phyloP scores from a whole-genome alignment of 768 basidiomycete genomes.

The Cyclocybe cylindracea region DNA sequence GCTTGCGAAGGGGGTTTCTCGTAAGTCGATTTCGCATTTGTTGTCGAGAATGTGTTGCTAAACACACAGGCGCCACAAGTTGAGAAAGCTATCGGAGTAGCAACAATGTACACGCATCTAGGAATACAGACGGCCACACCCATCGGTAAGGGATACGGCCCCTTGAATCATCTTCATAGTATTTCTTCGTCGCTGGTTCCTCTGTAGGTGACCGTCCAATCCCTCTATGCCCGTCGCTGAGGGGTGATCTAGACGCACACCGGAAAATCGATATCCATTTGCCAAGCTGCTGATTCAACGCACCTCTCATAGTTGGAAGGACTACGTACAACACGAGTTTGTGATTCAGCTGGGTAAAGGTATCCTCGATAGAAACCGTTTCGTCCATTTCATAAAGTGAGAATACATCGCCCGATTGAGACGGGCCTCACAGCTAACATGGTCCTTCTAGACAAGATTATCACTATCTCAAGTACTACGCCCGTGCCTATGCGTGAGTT shows the following conservation, averaged over 20 bases:
- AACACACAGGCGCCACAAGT: conserved; percentile 16
- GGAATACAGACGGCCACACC: conserved; percentile 70
- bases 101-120: conserved; percentile 69
- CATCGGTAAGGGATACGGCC: conserved; percentile 78
- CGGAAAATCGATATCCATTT: conserved; percentile 67
- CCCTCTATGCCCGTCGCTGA: not conserved
- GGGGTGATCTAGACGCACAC: conserved; percentile 48
- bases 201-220: conserved; percentile 29
- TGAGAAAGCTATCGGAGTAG: conserved; percentile 56
- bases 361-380: conserved; percentile 61
- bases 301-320: conserved; percentile 59
- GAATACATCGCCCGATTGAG: conserved; percentile 15
- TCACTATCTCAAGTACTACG: conserved; percentile 80
- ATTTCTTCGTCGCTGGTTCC: conserved; percentile 50
- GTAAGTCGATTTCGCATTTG: conserved; percentile 19
- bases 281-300: conserved; percentile 62
- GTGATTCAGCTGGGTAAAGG: conserved; percentile 76
- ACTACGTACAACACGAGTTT: conserved; percentile 84
- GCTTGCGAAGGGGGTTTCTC: conserved; percentile 54
- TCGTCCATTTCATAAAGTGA: conserved; percentile 85
- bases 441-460: conserved; percentile 68
- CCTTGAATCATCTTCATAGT: conserved; percentile 83
- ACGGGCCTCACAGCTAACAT: not conserved
- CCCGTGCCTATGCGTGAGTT: conserved; percentile 72
- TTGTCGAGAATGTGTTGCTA: not conserved